phyloP scores from a whole-genome alignment of 2,329 filamentous ascomycete genomes.

The Penicillium fuscoglaucum region DNA sequence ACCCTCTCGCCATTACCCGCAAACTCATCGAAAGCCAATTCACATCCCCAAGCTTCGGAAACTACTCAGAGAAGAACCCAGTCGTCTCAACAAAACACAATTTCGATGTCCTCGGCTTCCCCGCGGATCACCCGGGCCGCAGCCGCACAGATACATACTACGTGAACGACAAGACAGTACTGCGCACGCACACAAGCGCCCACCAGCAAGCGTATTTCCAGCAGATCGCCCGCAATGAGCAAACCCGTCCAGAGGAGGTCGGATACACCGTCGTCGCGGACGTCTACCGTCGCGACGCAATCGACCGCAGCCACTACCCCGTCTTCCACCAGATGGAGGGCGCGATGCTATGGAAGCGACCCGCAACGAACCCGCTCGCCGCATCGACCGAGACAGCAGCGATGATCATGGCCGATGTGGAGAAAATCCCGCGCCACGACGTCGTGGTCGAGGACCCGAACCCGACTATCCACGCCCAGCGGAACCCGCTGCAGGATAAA shows the following conservation, averaged over 20 bases:
- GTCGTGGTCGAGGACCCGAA: slow-evolving; percentile 82
- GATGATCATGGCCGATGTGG: slow-evolving; percentile 69
- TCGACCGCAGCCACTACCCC: slow-evolving; percentile 93
- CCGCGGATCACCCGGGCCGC: slow-evolving; percentile 81
- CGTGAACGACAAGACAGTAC: slow-evolving; percentile 76
- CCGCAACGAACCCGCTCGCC: slow-evolving; percentile 32
- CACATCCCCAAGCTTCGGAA: slow-evolving; percentile 67
- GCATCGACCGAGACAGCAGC: slow-evolving; percentile 50
- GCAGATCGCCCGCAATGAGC: slow-evolving; percentile 55
- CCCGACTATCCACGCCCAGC: slow-evolving; percentile 70
- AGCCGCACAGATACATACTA: slow-evolving; percentile 94
- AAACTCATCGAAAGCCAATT: slow-evolving; percentile 91
- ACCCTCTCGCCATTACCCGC: slow-evolving; percentile 86
- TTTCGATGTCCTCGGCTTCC: slow-evolving; percentile 95
- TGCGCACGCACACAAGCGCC: slow-evolving; percentile 91
- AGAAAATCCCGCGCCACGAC: slow-evolving; percentile 68
- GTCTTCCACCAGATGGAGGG: slow-evolving; percentile 99
- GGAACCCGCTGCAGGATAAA: slow-evolving; percentile 76
- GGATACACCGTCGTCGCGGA: slow-evolving; percentile 93
- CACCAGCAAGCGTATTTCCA: slow-evolving; percentile 84
- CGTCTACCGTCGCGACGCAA: slow-evolving; percentile 91
- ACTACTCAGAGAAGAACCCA: slow-evolving; percentile 77
- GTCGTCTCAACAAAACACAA: slow-evolving; percentile 84
- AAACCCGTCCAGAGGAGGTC: slow-evolving; percentile 44
- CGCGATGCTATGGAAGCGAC: slow-evolving; percentile 81